Evolutionary conservation across 768 basidiomycete species (phyloP), one percentile per base, ranked within the genome.

Genomic region (Daedaleopsis nitida): DNA sequence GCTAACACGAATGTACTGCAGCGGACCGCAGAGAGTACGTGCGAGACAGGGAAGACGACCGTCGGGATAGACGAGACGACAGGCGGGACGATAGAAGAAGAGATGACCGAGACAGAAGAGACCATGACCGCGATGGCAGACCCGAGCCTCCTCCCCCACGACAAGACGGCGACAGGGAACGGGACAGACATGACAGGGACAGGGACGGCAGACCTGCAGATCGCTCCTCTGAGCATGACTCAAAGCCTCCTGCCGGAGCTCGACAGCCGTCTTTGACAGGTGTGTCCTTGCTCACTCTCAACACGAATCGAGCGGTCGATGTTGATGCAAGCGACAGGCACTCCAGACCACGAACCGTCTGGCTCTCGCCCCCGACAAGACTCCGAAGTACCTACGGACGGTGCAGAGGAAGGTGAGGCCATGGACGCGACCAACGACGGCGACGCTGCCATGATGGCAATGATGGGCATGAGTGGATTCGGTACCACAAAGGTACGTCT

Each of bases 391-490:
- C 69, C 71, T 37, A 78, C 78, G 68, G 86, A 87, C 60, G 83
- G 77, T 23, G 77, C 74, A 43, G 80, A 82, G 67, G 82, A 79
- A 44, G 80, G 77, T 38, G 79, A 81, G 66, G 76, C 73, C 11
- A 79, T 80, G 78, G 80, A 80, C 17, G 78, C 76, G 32, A 83
- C 81, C n/a, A 79, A 80, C 59, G 87, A 85, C 14, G 91, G 90
- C 43, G 90, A 91, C 23, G 83, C 84, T 50, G 87, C 85, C 56
- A 93, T 97, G 87, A 91, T 90, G 83, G 85, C 88, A 39, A 82
- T 86, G 80, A 96, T 98, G 92, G 96, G 96, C 44, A 76, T 98
- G 68, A 69, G 75, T 49, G 92, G 93, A 11, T 98, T 98, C 71
- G 94, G 91, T 11, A 81, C 86, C 0, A 96, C 96, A 0, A 97